These are phyloP conservation scores for Phytopythium oedochilum DNA, from an alignment of 352 stramenopile genomes.

Conservation along the genomic window DNA sequence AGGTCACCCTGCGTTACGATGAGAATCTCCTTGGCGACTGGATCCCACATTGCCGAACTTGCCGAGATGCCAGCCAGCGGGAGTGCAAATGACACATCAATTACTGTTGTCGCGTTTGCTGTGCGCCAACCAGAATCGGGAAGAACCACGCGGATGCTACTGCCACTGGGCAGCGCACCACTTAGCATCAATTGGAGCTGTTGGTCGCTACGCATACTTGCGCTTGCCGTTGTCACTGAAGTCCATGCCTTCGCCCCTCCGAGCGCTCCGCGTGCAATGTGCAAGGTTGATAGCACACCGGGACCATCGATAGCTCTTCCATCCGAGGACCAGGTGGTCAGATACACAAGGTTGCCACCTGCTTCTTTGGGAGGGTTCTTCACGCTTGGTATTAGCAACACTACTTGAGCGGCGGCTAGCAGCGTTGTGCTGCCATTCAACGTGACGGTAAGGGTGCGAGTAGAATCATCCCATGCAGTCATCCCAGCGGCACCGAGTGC, in stretches of 20 bases:
- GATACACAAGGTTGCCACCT: conserved; percentile 26
- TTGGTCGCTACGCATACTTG: conserved; percentile 55
- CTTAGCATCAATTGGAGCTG: conserved; percentile 32
- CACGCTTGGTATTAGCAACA: conserved; percentile 25
- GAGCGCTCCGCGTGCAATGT: conserved; percentile 30
- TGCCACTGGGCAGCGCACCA: conserved; percentile 46
- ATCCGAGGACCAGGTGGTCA: conserved; percentile 31
- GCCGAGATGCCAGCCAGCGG: conserved; percentile 29
- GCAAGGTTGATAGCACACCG: conserved; percentile 32
- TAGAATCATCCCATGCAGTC: conserved; percentile 26
- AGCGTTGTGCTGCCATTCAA: conserved; percentile 20
- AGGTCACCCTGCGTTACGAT: conserved; percentile 39
- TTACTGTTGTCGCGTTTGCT: not conserved
- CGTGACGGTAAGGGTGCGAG: conserved; percentile 26
- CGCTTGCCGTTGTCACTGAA: conserved; percentile 30
- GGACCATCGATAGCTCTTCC: conserved; percentile 44
- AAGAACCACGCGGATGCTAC: conserved; percentile 31
- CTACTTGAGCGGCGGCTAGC: conserved; percentile 21
- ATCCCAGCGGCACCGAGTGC: conserved; percentile 21
- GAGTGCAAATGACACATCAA: conserved; percentile 23
- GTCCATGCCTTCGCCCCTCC: conserved; percentile 28
- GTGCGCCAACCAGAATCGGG: conserved; percentile 39
- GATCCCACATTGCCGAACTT: conserved; percentile 23
- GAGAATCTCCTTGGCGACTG: conserved; percentile 15
- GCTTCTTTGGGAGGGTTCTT: conserved; percentile 55